Base-by-base conservation (phyloP, 2,329 filamentous ascomycete species). In the Colletotrichum truncatum region DNA sequence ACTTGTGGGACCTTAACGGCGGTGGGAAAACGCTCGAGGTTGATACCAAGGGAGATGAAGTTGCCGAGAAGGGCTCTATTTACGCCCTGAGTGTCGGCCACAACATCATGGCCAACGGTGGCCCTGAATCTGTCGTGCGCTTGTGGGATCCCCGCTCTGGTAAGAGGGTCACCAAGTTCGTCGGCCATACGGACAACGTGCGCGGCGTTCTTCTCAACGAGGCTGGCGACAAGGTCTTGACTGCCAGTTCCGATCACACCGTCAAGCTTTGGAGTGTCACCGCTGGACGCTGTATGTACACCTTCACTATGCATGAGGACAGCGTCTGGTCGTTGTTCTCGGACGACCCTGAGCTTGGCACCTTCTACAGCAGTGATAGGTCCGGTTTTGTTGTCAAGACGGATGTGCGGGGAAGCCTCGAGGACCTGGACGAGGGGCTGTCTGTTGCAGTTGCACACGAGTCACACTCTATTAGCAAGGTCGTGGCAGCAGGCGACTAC, bases 181-280 rank as follows among this genome's bases (percentile, higher is more conserved):
- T 98, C 21, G 96, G 96, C 5, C 96, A 99, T 76, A 97, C 95
- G 18, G 94, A 97, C 82, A 98, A 95, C 70, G 91, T 99, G 70
- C 90, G 96, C 49, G 91, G 95, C 71, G 94, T 99, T 67, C 83
- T 99, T 55, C 89, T 99, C 69, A 97, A 93, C 72, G 89, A 95
- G 70, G 89, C 92, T 65, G 94, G 93, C 38, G 94, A 97, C 74
- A 97, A 90, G 39, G 93, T 99, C 71, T 88, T 99, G 84, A 97
- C 95, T 1, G 94, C 93, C 12, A 97, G 94, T 71, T 95, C 95
- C 1, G 96, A 99, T 76, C 94, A 97, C 79, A 98, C 96, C 0
- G 91, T 99, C 81, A 99, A 99, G 81, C 89, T 98, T 63, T 99
- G 96, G 96, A 98, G 94, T 70, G 90, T 98, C 71, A 96, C 93